Evolutionary conservation across 371 early-diverging fungal species (phyloP).

Genomic region (Lichtheimia corymbifera): DNA sequence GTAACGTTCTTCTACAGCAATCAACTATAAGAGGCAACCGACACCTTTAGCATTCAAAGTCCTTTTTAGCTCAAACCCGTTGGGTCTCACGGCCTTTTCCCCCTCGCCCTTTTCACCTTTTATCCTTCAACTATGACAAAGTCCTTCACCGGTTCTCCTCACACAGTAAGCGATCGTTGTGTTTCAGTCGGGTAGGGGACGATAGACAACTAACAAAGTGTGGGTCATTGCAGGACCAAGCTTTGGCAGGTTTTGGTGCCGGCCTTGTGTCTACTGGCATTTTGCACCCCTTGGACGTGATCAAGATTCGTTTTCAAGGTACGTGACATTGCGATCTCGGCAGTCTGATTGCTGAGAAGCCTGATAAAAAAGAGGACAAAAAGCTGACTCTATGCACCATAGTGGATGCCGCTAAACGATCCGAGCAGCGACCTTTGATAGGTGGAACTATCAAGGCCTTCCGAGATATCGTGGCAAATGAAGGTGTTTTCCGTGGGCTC

Average conservation of each 20-base stretch:
- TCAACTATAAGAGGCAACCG: too few species aligned
- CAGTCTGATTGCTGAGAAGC: too few species aligned
- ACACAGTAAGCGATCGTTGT: slow-evolving; percentile 16
- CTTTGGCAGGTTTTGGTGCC: slow-evolving; percentile 86
- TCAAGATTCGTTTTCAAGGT: slow-evolving; percentile 93
- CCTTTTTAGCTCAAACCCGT: too few species aligned
- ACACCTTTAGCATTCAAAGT: too few species aligned
- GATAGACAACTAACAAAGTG: background rate
- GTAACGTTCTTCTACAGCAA: too few species aligned
- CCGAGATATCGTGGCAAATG: slow-evolving; percentile 52
- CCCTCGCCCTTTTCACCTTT: too few species aligned
- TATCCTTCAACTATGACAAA: slow-evolving; percentile 7
- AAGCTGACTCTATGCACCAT: background rate
- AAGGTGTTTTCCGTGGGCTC: slow-evolving; percentile 69
- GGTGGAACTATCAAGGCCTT: slow-evolving; percentile 75
- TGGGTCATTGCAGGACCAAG: slow-evolving; percentile 69
- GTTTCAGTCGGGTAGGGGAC: background rate
- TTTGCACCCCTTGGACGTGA: slow-evolving; percentile 90
- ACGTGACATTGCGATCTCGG: slow-evolving; percentile 6
- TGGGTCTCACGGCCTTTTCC: too few species aligned
- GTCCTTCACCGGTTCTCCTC: slow-evolving; percentile 24
- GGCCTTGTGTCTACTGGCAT: slow-evolving; percentile 81
- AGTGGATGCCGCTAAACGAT: slow-evolving; percentile 56
- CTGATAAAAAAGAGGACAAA: too few species aligned
- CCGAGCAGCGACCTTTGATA: slow-evolving; percentile 44